Evolutionary conservation across 306 rosid genomes (phyloP).

Genomic region (Castanospermum australe): DNA sequence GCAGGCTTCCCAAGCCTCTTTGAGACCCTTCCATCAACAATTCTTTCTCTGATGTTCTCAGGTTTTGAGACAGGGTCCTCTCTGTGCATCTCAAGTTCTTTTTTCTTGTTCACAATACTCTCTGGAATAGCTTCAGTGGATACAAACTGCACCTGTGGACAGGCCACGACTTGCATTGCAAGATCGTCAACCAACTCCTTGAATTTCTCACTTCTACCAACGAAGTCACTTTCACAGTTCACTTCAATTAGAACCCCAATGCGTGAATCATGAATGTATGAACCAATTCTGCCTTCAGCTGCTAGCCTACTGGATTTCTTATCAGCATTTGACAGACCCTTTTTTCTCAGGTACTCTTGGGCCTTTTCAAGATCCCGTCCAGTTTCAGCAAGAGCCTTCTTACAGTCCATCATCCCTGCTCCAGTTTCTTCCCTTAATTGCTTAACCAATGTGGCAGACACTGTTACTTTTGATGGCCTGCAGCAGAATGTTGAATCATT

Average conservation of each 20-base stretch:
- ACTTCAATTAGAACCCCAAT: conserved; percentile 95
- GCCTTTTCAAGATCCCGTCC: conserved; percentile 97
- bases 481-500: conserved; percentile 24
- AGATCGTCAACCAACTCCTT: conserved; percentile 89
- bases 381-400: conserved; percentile 93
- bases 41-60: conserved; percentile 85
- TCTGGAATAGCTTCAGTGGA: conserved; percentile 84
- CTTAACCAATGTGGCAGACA: conserved; percentile 84
- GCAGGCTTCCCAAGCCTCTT: conserved; percentile 97
- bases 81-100: conserved; percentile 88
- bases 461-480: conserved; percentile 66
- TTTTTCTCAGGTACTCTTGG: conserved; percentile 91
- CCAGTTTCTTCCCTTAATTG: conserved; percentile 93
- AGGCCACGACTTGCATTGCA: conserved; percentile 94
- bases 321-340: conserved; percentile 93
- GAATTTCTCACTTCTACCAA: conserved; percentile 82
- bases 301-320: conserved; percentile 92
- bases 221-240: conserved; percentile 95
- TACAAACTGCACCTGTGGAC: conserved; percentile 79
- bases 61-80: conserved; percentile 90
- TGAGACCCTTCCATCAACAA: conserved; percentile 92
- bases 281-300: conserved; percentile 96
- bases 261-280: conserved; percentile 92
- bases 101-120: conserved; percentile 55
- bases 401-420: conserved; percentile 99